Evolutionary conservation across 306 rosid genomes (phyloP), one percentile per base, ranked within the genome.

Genomic region (Malus fusca): DNA sequence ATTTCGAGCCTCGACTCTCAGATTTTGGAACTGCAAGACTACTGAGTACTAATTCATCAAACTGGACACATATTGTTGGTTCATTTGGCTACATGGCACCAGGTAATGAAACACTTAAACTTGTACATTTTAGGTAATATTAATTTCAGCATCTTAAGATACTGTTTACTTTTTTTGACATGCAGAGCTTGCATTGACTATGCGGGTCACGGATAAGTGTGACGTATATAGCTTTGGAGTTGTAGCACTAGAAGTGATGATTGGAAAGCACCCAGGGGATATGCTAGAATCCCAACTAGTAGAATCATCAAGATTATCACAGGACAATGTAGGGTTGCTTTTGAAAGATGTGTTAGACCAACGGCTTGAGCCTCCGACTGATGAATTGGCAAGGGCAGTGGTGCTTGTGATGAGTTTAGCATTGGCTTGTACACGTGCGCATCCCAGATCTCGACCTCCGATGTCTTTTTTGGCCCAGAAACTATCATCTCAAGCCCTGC

Each of bases 191-290:
- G 88, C 92, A 25, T 84, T 79, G 59, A 86, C 88, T 2, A 82
- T 84, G 90, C 76, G 55, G 11, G 80, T 90, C 3, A 88, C 86
- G 0, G 81, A 87, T 11, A 83, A 87, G 64, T 85, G 90, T 40
- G 93, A 90, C 11, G 90, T 90, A 23, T 88, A 90, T 40, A 88
- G 93, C 18, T 85, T 87, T 63, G 91, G 91, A 12, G 93, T 88
- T 51, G 90, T 90, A 26, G 81, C 78, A 11, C 63, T 90, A 21
- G 91, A 90, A 76, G 26, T 82, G 55, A 33, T 88, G 83, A 88
- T 88, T 91, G 93, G 93, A 52, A 87, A 75, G 56, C 96, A 88
- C 74, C 91, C 93, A 3, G 87, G 90, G 22, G 88, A 90, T 17
- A 70, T 90, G 35, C 64, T 90, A 60, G 5, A 42, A 26, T 71